These are phyloP conservation scores for Eucalyptus sp. DNA, from an alignment of 345 rosid genomes.

Conservation along the genomic window DNA sequence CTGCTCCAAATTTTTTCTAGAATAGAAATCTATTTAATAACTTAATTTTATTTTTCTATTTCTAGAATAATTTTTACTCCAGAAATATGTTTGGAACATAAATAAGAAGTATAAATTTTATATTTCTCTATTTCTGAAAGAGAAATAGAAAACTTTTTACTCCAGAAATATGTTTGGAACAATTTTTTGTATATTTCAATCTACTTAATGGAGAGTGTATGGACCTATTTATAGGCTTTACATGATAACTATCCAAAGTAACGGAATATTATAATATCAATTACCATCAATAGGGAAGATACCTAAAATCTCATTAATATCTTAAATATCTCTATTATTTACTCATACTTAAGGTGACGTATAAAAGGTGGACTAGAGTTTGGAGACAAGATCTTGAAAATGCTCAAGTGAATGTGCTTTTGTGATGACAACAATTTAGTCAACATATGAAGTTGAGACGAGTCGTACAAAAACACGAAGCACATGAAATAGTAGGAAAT, in stretches of 20 bases:
- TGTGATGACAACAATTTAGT: not conserved
- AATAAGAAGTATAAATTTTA: no score
- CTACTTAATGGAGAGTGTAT: not conserved
- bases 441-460: not conserved
- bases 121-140: no score
- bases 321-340: no score
- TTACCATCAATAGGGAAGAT: not conserved
- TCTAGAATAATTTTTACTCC: no score
- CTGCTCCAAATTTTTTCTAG: accelerated
- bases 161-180: no score
- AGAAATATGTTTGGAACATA: no score
- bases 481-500: not conserved
- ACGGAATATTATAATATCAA: not conserved
- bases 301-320: not conserved
- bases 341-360: no score
- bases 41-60: no score
- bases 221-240: not conserved
- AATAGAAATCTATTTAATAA: no score
- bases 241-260: not conserved
- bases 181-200: not conserved
- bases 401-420: not conserved
- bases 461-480: accelerated
- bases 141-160: no score
- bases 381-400: not conserved
- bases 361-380: not conserved